Evolutionary conservation across 163 green algal species (phyloP).

Genomic region (Scenedesmus sp.): DNA sequence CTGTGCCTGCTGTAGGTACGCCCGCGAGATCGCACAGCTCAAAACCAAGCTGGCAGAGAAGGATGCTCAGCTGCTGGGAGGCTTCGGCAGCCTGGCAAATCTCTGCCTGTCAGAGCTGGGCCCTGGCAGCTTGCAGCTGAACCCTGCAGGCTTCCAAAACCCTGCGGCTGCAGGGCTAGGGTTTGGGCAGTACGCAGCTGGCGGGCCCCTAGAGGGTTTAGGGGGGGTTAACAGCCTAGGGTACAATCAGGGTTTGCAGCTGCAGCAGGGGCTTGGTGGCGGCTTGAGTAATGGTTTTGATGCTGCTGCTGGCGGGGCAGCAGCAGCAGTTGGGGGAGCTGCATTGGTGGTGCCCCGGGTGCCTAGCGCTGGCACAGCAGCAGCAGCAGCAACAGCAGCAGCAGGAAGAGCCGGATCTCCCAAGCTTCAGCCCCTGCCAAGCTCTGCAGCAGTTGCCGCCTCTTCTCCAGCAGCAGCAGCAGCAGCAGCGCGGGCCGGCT

Average conservation of each 20-base stretch:
- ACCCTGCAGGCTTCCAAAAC: neutral
- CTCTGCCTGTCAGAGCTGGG: slow-evolving; percentile 32
- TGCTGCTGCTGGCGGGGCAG: neutral
- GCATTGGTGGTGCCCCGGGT: neutral
- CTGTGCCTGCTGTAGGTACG: slow-evolving; percentile 58
- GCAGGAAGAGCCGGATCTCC: neutral
- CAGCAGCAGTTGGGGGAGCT: neutral
- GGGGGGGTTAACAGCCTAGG: neutral
- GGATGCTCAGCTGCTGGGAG: slow-evolving; percentile 84
- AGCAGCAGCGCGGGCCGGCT: neutral
- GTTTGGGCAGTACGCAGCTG: neutral
- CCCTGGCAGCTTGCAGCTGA: neutral
- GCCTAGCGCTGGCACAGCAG: neutral
- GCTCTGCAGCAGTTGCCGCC: neutral
- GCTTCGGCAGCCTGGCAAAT: slow-evolving; percentile 69
- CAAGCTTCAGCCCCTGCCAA: neutral
- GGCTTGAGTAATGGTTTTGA: neutral
- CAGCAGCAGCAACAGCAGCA: slow-evolving; percentile 1
- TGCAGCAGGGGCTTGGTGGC: neutral
- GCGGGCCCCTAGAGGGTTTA: neutral
- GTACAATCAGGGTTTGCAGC: neutral
- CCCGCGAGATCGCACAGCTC: slow-evolving; percentile 75
- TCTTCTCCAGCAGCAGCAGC: neutral
- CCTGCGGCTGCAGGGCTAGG: neutral
- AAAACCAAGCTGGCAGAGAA: slow-evolving; percentile 81